These are phyloP conservation scores for Ampelocalamus luodianensis DNA, from an alignment of 176 grass and related monocot genomes.

Conservation along the genomic window DNA sequence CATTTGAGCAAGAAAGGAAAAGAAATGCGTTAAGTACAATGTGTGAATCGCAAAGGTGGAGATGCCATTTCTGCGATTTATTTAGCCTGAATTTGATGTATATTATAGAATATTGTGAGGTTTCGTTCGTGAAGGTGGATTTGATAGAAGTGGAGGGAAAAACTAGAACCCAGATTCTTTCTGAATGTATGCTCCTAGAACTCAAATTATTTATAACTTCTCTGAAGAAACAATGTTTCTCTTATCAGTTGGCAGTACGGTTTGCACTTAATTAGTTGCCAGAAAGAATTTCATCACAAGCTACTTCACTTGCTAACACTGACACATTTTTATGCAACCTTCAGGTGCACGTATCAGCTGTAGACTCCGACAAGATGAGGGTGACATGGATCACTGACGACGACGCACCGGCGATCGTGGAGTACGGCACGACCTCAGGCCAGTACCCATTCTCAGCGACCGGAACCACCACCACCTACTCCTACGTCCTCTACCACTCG, in stretches of 20 bases:
- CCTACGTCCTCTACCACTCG: conserved; percentile 54
- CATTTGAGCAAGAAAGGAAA: background rate
- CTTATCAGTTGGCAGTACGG: too few relatives aligned
- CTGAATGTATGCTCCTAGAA: background rate
- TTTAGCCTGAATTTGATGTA: background rate
- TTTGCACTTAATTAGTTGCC: background rate
- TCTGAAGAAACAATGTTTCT: background rate
- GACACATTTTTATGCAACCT: background rate
- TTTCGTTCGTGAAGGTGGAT: background rate
- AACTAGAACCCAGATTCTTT: background rate
- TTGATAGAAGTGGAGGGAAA: background rate
- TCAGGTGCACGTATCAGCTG: conserved; percentile 81
- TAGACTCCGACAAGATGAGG: conserved; percentile 60
- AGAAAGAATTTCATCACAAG: background rate
- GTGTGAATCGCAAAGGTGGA: background rate
- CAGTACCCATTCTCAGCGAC: conserved; percentile 52
- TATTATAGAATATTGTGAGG: background rate
- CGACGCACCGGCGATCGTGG: conserved; percentile 53
- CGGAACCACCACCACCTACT: conserved; percentile 58
- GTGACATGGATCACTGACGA: conserved; percentile 78
- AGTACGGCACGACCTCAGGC: conserved; percentile 62
- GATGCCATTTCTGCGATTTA: background rate
- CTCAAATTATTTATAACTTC: background rate
- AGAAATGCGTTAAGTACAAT: background rate
- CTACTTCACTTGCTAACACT: background rate